Evolutionary conservation across 2,329 filamentous ascomycete genomes (phyloP).

Genomic region (Trichophyton equinum): DNA sequence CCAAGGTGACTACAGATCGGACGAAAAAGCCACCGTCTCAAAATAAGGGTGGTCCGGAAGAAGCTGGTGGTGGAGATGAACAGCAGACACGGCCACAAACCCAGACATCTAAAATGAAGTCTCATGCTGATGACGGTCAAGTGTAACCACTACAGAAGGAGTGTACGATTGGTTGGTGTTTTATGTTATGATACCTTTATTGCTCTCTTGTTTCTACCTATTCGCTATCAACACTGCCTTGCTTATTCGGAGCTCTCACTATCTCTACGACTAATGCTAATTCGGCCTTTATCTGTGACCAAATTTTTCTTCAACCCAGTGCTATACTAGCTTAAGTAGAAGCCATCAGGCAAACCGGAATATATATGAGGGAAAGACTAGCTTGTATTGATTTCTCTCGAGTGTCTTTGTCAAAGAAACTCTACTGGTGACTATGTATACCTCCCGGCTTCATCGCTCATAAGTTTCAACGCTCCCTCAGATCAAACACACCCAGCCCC

Average conservation of each 20-base stretch:
- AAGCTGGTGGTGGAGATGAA: not conserved
- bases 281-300: not conserved
- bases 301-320: not conserved
- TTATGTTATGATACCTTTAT: not conserved
- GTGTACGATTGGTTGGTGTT: not conserved
- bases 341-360: too few species aligned
- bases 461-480: not conserved
- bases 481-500: not conserved
- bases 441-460: not conserved
- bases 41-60: not conserved
- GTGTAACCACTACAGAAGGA: not conserved
- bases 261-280: not conserved
- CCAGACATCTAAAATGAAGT: not conserved
- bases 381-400: not conserved
- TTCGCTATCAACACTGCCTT: not conserved
- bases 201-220: not conserved
- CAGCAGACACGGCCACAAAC: not conserved
- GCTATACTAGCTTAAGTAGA: too few species aligned
- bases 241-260: not conserved
- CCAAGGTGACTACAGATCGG: not conserved
- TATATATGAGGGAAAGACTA: not conserved
- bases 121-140: not conserved
- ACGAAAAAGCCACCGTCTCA: not conserved
- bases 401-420: not conserved
- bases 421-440: constrained; percentile 1